Evolutionary conservation across 2,329 filamentous ascomycete genomes (phyloP).

Genomic region (Exophiala sp.): DNA sequence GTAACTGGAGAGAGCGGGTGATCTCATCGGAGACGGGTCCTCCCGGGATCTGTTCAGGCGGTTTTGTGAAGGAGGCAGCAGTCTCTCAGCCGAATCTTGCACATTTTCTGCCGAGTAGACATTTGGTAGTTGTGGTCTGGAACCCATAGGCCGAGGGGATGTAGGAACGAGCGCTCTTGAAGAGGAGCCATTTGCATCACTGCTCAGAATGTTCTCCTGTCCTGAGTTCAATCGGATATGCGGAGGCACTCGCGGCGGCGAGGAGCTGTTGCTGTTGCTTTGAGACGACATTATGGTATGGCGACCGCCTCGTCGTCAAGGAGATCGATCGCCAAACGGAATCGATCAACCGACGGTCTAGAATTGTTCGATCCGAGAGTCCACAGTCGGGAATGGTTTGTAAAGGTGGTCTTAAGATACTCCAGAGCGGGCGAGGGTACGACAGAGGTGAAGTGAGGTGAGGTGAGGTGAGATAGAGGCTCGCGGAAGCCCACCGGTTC

Average conservation of each 20-base stretch:
- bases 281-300: slow-evolving; percentile 26
- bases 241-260: slow-evolving; percentile 39
- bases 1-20: slow-evolving; percentile 46
- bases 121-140: slow-evolving; percentile 24
- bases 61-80: slow-evolving; percentile 27
- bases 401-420: background rate
- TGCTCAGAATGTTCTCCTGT: slow-evolving; percentile 46
- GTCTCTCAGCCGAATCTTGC: slow-evolving; percentile 24
- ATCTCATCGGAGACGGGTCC: slow-evolving; percentile 43
- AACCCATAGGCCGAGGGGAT: slow-evolving; percentile 12
- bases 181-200: slow-evolving; percentile 17
- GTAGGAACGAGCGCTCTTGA: slow-evolving; percentile 23
- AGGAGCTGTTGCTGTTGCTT: slow-evolving; percentile 21
- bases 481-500: background rate
- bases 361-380: slow-evolving; percentile 6
- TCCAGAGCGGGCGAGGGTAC: slow-evolving; percentile 39
- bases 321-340: slow-evolving; percentile 23
- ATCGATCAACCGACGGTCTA: slow-evolving; percentile 3
- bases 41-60: slow-evolving; percentile 38
- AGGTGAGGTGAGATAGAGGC: slow-evolving; percentile 52
- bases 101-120: slow-evolving; percentile 24
- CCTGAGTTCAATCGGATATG: slow-evolving; percentile 62
- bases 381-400: slow-evolving; percentile 2
- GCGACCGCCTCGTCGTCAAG: slow-evolving; percentile 27
- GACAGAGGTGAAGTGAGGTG: slow-evolving; percentile 47